Evolutionary conservation across 148 eudicot species (phyloP), one percentile per base, ranked within the genome.

Genomic region (Gaultheria prostrata): DNA sequence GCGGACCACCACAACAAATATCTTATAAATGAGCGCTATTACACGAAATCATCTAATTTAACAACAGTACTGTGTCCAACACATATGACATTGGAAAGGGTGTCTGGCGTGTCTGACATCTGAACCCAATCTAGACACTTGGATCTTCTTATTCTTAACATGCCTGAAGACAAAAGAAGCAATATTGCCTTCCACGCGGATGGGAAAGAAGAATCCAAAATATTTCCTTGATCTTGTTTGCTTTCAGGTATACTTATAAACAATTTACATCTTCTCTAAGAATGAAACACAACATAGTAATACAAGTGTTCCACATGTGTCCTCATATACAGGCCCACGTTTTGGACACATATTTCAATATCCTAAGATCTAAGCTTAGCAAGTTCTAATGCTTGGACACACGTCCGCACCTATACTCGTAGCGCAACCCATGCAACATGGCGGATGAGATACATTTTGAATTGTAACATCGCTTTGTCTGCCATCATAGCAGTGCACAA

Each of bases 171-270:
- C n/a, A 24, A 65, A 10, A 28, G 71, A 65, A 65, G 71, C 71
- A 65, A 26, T 65, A 65, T 65, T 6, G 32, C 30, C 13, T 63
- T 9, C 13, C 32, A 63, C 32, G 2, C 1, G 15, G 70, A 24
- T 63, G 70, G 67, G 70, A 63, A 63, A 63, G 70, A 57, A 57
- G 24, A 20, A 57, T 21, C 65, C 65, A 57, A 57, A 57, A 57
- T 2, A 20, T 1, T 56, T 56, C 61, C n/a, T 17, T 56, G n/a
- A 59, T 59, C 67, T 59, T n/a, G 12, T 59, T 8, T 8, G 67
- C 4, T 10, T 63, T 26, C 70, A 63, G 28, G 13, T 63, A 24
- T 30, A 63, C 24, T 63, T 24, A 14, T n/a, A 10, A 26, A n/a
- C 30, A 63, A n/a, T 11, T 24, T n/a, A 24, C 70, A 63, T 24